Evolutionary conservation across 2,329 filamentous ascomycete species (phyloP), one percentile per base, ranked within the genome.

Genomic region (Aspergillus sp.): DNA sequence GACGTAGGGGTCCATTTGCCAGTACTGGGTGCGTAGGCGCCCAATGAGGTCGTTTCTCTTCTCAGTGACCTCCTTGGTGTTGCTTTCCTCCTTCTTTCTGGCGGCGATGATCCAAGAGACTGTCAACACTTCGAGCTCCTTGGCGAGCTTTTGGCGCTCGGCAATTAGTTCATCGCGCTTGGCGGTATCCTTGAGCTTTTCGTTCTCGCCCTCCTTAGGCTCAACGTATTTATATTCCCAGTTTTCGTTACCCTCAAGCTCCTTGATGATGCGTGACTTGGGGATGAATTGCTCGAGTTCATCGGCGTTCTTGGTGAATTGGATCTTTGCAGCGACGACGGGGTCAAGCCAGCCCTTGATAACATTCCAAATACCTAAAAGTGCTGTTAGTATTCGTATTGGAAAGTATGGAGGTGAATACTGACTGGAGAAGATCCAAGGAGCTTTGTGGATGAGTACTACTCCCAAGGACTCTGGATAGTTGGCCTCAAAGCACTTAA

Each of bases 401-500:
- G 2, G n/a, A 39, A 15, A 48, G 15, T 20, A 34, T 17, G 24
- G n/a, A 37, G 20, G 24, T 20, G 20, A 42, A 19, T 20, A 75
- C 80, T 55, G 75, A 88, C 90, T 89, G 80, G 96, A 93, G 79
- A 99, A 99, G 46, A 99, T 80, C 95, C 95, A 99, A 3, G 95
- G 95, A 0, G 95, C 88, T 74, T 96, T 96, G 80, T 99, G 95
- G 39, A 99, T 91, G 46, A 98, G 83, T 3, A 98, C 91, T 2
- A 89, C 84, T 27, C 93, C 95, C 1, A 99, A 82, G 48, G 87
- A 93, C 75, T 99, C 95, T 0, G 95, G 95, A 68, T 98, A 99
- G 73, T 99, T 98, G 59, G 95, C 95, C 78, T 99, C 95, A 71
- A 99, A 99, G 75, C 93, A 96, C 76, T 96, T 96, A 75, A 99